Percentiles rank a stretch among this genome's conserved stretches.
phyloP scores from a whole-genome alignment of 768 basidiomycete genomes.

The Solioccasus polychromus region DNA sequence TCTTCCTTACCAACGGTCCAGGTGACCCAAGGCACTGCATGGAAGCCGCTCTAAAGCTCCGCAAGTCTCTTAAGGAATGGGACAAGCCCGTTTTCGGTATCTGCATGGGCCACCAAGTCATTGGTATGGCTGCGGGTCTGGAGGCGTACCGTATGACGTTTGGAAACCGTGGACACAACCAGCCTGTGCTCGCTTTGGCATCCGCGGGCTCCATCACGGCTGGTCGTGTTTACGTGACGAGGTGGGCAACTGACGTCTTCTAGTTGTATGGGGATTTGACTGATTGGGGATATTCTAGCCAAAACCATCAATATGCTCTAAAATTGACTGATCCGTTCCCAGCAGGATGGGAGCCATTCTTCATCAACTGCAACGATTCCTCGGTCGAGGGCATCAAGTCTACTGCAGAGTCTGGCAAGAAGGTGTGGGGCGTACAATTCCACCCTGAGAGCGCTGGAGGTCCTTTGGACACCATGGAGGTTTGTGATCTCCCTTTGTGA shows the following conservation, averaged over 20 bases:
- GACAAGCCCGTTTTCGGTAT: constrained; percentile 94
- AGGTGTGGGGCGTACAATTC: constrained; percentile 98
- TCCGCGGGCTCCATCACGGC: constrained; percentile 90
- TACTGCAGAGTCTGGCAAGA: constrained; percentile 82
- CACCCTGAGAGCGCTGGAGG: constrained; percentile 98
- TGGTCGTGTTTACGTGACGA: constrained; percentile 95
- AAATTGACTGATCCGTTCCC: constrained; percentile 95
- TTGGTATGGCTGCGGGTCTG: constrained; percentile 95
- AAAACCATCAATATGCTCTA: constrained; percentile 99
- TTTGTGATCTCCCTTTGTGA: constrained; percentile 31
- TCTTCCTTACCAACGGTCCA: constrained; percentile 96
- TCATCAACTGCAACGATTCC: constrained; percentile 99
- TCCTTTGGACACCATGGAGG: constrained; percentile 98
- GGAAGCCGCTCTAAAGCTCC: constrained; percentile 77
- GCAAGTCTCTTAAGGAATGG: constrained; percentile 86
- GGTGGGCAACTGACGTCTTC: constrained; percentile 39
- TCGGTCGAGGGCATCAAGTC: constrained; percentile 99
- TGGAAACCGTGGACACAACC: constrained; percentile 99
- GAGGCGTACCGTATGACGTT: constrained; percentile 99
- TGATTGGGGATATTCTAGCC: constrained; percentile 40
- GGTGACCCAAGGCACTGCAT: constrained; percentile 90
- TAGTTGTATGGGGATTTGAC: not conserved
- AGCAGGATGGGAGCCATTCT: constrained; percentile 96
- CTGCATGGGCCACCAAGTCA: constrained; percentile 98
- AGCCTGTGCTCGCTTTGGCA: constrained; percentile 95